Evolutionary conservation across 257 asterid genomes (phyloP), one percentile per base, ranked within the genome.

Genomic region (Ocimum tenuiflorum): DNA sequence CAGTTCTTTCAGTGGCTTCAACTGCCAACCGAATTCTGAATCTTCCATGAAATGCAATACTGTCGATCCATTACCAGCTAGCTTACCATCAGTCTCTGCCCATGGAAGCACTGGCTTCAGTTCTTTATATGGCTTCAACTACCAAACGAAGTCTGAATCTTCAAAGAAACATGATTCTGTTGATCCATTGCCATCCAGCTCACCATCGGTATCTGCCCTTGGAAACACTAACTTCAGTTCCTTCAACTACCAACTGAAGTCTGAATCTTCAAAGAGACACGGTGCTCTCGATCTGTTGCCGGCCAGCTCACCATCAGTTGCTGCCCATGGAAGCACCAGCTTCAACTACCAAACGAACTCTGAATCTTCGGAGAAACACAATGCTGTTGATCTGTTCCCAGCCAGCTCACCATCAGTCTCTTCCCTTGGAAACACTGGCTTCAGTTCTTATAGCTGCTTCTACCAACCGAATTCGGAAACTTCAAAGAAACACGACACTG

Each of bases 401-500:
- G n/a, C n/a, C n/a, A n/a, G n/a, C n/a, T n/a, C n/a, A n/a, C n/a
- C n/a, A n/a, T n/a, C n/a, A n/a, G n/a, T n/a, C n/a, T n/a, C n/a
- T n/a, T n/a, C n/a, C n/a, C n/a, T n/a, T n/a, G n/a, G n/a, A n/a
- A n/a, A n/a, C n/a, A n/a, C n/a, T n/a, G n/a, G n/a, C n/a, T n/a
- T n/a, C n/a, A n/a, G n/a, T n/a, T n/a, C n/a, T n/a, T n/a, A n/a
- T n/a, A n/a, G n/a, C n/a, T 15, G 5, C 38, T 54, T 47, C 54
- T 79, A 36, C 11, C n/a, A n/a, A n/a, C n/a, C n/a, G n/a, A n/a
- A n/a, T n/a, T 6, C 42, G 6, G 42, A 36, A 1, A 6, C 42
- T 36, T 36, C 10, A 3, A 69, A 55, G 81, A 68, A 78, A 19
- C 46, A 63, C 0, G 9, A 22, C 3, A 54, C 62, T 7, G 63